Evolutionary conservation across 1,284 basidiomycete species (phyloP).

Genomic region (Coniophora puteana): DNA sequence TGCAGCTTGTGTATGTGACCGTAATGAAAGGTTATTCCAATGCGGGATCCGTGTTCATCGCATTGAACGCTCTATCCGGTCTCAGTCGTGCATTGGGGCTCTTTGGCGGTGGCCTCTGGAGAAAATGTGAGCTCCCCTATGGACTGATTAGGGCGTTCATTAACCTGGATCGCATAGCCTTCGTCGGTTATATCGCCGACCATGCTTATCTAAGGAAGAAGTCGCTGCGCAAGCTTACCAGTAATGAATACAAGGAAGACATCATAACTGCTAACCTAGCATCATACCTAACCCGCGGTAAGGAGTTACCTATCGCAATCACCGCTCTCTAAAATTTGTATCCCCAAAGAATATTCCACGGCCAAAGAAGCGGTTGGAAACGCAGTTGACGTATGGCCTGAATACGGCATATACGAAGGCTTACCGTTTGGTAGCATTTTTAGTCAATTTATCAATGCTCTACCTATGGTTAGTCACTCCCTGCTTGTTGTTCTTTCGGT

Average conservation of each 20-base stretch:
- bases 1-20: slow-evolving; percentile 17
- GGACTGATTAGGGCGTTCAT: not conserved
- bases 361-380: slow-evolving; percentile 24
- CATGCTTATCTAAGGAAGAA: slow-evolving; percentile 21
- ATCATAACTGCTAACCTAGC: slow-evolving; percentile 29
- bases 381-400: slow-evolving; percentile 18
- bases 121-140: slow-evolving; percentile 13
- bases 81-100: slow-evolving; percentile 3
- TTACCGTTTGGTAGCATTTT: slow-evolving; percentile 18
- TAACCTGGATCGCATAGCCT: slow-evolving; percentile 10
- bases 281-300: slow-evolving; percentile 30
- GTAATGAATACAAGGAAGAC: slow-evolving; percentile 24
- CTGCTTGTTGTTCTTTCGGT: too few relatives aligned
- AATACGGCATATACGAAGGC: slow-evolving; percentile 10
- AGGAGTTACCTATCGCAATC: not conserved
- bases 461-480: slow-evolving; percentile 29
- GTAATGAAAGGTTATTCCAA: slow-evolving; percentile 11
- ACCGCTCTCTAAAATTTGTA: too few relatives aligned
- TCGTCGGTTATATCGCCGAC: slow-evolving; percentile 14
- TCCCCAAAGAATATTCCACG: slow-evolving; percentile 31
- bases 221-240: slow-evolving; percentile 21
- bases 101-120: slow-evolving; percentile 13
- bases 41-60: slow-evolving; percentile 18
- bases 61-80: slow-evolving; percentile 15
- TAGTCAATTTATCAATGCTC: slow-evolving; percentile 19